These are phyloP conservation scores for Candida succiphila DNA, from an alignment of 805 yeast species.

Conservation along the genomic window DNA sequence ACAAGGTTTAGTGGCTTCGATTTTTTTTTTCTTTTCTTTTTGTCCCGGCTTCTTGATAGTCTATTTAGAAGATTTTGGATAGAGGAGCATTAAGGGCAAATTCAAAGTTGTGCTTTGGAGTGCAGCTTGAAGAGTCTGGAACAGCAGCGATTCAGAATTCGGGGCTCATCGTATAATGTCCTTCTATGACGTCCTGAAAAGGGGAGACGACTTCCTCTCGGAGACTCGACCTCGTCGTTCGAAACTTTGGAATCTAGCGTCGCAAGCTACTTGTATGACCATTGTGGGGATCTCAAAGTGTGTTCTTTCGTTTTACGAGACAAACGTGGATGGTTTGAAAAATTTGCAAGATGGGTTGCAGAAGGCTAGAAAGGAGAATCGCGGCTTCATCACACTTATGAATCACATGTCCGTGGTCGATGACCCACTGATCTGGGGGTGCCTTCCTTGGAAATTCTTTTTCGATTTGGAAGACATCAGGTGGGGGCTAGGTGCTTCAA, in stretches of 20 bases:
- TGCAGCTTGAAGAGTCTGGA: too few species aligned
- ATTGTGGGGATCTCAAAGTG: conserved; percentile 59
- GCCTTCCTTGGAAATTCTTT: conserved; percentile 64
- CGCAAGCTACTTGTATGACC: conserved; percentile 58
- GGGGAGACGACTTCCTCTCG: conserved; percentile 64
- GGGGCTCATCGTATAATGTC: too few species aligned
- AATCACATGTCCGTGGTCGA: conserved; percentile 90
- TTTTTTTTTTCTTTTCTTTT: too few species aligned
- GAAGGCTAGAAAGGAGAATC: conserved; percentile 53
- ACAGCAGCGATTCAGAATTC: too few species aligned
- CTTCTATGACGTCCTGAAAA: conserved; percentile 50
- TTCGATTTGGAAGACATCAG: conserved; percentile 57
- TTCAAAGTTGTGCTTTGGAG: too few species aligned
- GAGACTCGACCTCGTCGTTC: conserved; percentile 43
- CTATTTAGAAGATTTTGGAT: too few species aligned
- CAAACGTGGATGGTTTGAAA: conserved; percentile 51
- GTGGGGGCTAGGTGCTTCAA: conserved; percentile 94
- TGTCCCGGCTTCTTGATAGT: too few species aligned
- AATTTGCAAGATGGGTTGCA: conserved; percentile 54
- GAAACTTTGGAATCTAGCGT: conserved; percentile 53
- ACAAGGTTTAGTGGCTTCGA: too few species aligned
- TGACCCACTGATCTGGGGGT: conserved; percentile 87
- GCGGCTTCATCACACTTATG: conserved; percentile 80
- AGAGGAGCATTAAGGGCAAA: too few species aligned
- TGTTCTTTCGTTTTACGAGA: conserved; percentile 53